Percentiles rank a stretch among this genome's conserved stretches.
Evolutionary conservation across 805 yeast genomes (phyloP).

Genomic region (Candida awuae): DNA sequence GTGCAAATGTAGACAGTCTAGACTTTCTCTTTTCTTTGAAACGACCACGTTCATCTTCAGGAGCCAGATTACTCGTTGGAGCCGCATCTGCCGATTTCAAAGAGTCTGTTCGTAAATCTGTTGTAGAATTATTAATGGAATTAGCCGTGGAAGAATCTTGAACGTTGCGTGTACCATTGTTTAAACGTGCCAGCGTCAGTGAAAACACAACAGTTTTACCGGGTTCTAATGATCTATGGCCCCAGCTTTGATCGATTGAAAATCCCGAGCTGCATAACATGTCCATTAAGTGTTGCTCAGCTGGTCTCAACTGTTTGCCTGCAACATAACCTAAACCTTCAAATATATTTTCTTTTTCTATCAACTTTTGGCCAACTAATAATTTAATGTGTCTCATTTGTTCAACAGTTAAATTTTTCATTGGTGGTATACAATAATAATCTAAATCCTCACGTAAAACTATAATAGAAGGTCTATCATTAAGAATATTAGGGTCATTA

Average conservation of each 20-base stretch:
- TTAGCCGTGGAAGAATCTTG: slow-evolving; percentile 5
- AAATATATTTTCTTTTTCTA: slow-evolving; percentile 54
- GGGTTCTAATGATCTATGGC: slow-evolving; percentile 81
- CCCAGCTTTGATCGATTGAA: slow-evolving; percentile 64
- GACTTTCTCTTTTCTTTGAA: slow-evolving; percentile 25
- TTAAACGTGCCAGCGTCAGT: slow-evolving; percentile 60
- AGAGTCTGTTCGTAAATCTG: too few relatives aligned
- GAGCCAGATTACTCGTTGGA: slow-evolving; percentile 13
- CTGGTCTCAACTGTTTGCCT: slow-evolving; percentile 61
- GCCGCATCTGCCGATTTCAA: too few relatives aligned
- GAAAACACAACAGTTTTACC: slow-evolving; percentile 82
- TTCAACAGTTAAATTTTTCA: slow-evolving; percentile 43
- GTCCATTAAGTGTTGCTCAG: slow-evolving; percentile 89
- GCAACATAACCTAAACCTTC: slow-evolving; percentile 65
- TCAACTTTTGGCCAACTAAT: slow-evolving; percentile 62
- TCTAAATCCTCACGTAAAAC: slow-evolving; percentile 92
- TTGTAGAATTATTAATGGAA: too few relatives aligned
- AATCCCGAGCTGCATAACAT: slow-evolving; percentile 93
- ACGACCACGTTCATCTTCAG: slow-evolving; percentile 13
- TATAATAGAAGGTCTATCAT: slow-evolving; percentile 80
- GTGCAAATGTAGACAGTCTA: slow-evolving; percentile 52
- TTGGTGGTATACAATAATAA: slow-evolving; percentile 81
- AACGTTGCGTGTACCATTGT: slow-evolving; percentile 18
- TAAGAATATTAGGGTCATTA: slow-evolving; percentile 54
- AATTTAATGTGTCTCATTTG: slow-evolving; percentile 63